These are phyloP conservation scores for Clausena lansium DNA, from an alignment of 345 rosid species.

Conservation along the genomic window DNA sequence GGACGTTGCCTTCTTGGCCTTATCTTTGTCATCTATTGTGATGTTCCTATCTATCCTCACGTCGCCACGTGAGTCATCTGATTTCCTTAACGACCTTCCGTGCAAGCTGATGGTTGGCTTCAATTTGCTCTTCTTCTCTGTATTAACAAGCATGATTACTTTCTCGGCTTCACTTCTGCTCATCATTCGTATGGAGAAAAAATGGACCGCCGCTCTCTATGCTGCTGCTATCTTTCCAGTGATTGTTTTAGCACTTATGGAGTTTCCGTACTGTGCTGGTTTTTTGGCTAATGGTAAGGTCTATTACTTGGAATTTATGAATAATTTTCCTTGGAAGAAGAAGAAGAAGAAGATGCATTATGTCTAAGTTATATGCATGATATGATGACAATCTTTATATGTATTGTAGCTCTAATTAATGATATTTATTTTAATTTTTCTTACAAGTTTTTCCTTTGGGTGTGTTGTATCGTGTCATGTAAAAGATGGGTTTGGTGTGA, in stretches of 20 bases:
- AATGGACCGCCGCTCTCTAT: slow-evolving; percentile 16
- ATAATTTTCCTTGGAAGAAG: background rate
- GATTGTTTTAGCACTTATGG: slow-evolving; percentile 14
- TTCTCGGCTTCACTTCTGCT: slow-evolving; percentile 28
- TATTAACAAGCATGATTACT: slow-evolving; percentile 19
- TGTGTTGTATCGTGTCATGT: no score
- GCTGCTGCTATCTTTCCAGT: slow-evolving; percentile 25
- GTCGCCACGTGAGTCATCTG: slow-evolving; percentile 5
- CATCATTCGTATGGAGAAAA: slow-evolving; percentile 7
- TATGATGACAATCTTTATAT: no score
- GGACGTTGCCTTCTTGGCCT: slow-evolving; percentile 19
- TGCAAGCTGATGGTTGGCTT: slow-evolving; percentile 20
- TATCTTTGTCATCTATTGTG: slow-evolving; percentile 31
- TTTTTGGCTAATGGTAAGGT: background rate
- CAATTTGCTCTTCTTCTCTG: slow-evolving; percentile 24
- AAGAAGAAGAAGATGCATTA: background rate
- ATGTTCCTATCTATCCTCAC: slow-evolving; percentile 30
- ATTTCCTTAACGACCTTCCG: slow-evolving; percentile 21
- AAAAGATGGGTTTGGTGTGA: no score
- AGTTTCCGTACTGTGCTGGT: slow-evolving; percentile 15
- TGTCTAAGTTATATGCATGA: no score
- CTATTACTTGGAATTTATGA: no score
- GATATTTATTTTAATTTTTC: no score
- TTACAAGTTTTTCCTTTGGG: no score
- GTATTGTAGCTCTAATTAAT: no score